Evolutionary conservation across 768 basidiomycete genomes (phyloP).

Genomic region (Tephrocybe sp.): DNA sequence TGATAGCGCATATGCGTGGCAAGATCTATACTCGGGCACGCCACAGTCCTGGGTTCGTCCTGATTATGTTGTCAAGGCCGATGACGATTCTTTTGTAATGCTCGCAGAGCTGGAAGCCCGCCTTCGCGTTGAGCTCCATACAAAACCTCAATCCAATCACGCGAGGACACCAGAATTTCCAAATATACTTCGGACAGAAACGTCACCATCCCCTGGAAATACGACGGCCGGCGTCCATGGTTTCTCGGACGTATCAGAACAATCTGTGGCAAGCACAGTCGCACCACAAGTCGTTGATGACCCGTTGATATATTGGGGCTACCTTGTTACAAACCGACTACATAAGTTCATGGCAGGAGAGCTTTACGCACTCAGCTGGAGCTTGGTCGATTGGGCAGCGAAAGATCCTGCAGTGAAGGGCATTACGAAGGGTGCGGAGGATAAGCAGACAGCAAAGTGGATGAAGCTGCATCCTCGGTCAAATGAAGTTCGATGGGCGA

Average conservation of each 20-base stretch:
- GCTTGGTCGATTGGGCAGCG: constrained; percentile 86
- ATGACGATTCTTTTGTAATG: constrained; percentile 96
- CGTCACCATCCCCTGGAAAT: constrained; percentile 2
- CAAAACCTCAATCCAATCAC: constrained; percentile 27
- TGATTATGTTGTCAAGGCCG: constrained; percentile 91
- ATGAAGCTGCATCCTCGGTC: constrained; percentile 84
- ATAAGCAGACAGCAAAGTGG: constrained; percentile 93
- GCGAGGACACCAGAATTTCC: constrained; percentile 17
- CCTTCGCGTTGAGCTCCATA: constrained; percentile 73
- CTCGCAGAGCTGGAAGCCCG: constrained; percentile 92
- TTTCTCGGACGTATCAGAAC: constrained; percentile 1
- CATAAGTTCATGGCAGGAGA: constrained; percentile 96
- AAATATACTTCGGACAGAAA: constrained; percentile 7
- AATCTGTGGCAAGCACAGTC: not conserved
- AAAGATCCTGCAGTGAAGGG: constrained; percentile 67
- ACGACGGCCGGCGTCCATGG: constrained; percentile 4
- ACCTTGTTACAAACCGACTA: constrained; percentile 85
- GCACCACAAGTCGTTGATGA: constrained; percentile 36
- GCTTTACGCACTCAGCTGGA: constrained; percentile 87
- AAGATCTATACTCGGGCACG: constrained; percentile 41
- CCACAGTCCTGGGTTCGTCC: constrained; percentile 77
- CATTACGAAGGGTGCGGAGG: constrained; percentile 81
- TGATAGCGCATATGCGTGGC: constrained; percentile 62
- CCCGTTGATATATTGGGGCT: constrained; percentile 85
- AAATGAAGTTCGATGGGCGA: constrained; percentile 80